These are phyloP conservation scores for Mycena epipterygia DNA, from an alignment of 768 basidiomycete genomes.

Conservation along the genomic window DNA sequence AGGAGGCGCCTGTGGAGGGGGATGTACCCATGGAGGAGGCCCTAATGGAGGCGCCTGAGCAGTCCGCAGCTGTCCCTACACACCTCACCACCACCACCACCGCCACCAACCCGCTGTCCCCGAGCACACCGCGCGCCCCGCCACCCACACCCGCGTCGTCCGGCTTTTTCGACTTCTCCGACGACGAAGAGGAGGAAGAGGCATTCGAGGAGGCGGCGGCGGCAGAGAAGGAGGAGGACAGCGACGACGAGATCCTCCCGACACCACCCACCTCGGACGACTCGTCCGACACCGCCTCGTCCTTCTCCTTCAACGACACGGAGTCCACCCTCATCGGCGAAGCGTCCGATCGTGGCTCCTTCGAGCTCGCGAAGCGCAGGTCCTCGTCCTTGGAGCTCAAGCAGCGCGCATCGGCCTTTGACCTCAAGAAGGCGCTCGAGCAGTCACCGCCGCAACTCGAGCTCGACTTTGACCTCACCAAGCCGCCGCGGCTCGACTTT, in stretches of 20 bases:
- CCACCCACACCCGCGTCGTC: slow-evolving; percentile 30
- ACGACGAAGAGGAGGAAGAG: slow-evolving; percentile 33
- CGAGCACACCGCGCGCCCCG: slow-evolving; percentile 27
- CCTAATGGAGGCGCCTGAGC: background rate
- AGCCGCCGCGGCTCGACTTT: slow-evolving; percentile 22
- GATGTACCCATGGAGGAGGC: background rate
- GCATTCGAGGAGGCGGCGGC: background rate
- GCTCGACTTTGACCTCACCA: slow-evolving; percentile 3
- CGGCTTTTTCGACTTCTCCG: slow-evolving; percentile 34
- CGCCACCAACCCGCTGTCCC: background rate
- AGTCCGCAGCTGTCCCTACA: too few relatives aligned
- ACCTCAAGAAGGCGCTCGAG: background rate
- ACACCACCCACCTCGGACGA: slow-evolving; percentile 22
- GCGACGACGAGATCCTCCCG: slow-evolving; percentile 16
- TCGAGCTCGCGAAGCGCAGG: slow-evolving; percentile 24
- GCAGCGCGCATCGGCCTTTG: too few relatives aligned
- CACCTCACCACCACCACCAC: too few relatives aligned
- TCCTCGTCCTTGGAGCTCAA: background rate
- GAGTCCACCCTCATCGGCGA: slow-evolving; percentile 35
- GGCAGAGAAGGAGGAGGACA: background rate
- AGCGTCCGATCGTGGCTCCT: slow-evolving; percentile 31
- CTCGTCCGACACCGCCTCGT: slow-evolving; percentile 8
- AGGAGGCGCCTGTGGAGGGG: slow-evolving; percentile 5
- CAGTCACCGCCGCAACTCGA: background rate
- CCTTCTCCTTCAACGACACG: slow-evolving; percentile 26